phyloP scores from a whole-genome alignment of 371 early-diverging fungal species.

The Conidiobolus incongruus region DNA sequence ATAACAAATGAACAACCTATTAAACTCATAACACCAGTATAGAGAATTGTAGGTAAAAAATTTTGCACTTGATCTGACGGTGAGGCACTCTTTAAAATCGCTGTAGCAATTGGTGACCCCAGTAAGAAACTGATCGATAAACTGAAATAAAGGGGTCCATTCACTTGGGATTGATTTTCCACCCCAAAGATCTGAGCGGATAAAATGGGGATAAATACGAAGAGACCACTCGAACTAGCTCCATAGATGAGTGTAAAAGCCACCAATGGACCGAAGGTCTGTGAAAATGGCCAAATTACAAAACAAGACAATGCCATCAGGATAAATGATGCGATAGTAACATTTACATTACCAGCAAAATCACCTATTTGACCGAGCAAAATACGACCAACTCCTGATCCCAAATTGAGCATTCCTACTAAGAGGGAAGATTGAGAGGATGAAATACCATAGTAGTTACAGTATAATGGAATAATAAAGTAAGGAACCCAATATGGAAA shows the following conservation, averaged over 20 bases:
- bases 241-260: constrained; percentile 24
- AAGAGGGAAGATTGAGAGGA: constrained; percentile 15
- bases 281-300: constrained; percentile 32
- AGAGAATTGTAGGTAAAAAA: too few species aligned
- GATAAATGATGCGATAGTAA: constrained; percentile 16
- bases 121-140: constrained; percentile 16
- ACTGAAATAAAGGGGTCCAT: constrained; percentile 14
- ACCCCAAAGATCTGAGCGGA: constrained; percentile 18
- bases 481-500: constrained; percentile 8
- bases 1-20: too few species aligned
- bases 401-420: constrained; percentile 14
- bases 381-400: constrained; percentile 10
- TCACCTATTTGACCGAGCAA: constrained; percentile 15
- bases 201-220: constrained; percentile 23
- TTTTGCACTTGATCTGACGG: too few species aligned
- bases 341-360: constrained; percentile 30
- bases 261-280: constrained; percentile 14
- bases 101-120: constrained; percentile 14
- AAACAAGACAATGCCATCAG: constrained; percentile 16
- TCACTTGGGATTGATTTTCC: constrained; percentile 14
- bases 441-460: constrained; percentile 8
- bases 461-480: constrained; percentile 8
- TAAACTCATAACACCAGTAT: too few species aligned
- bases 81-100: constrained; percentile 11
- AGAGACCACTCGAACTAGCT: constrained; percentile 17